Evolutionary conservation across 805 yeast species (phyloP).

Genomic region (Isabelozyma rhagii): DNA sequence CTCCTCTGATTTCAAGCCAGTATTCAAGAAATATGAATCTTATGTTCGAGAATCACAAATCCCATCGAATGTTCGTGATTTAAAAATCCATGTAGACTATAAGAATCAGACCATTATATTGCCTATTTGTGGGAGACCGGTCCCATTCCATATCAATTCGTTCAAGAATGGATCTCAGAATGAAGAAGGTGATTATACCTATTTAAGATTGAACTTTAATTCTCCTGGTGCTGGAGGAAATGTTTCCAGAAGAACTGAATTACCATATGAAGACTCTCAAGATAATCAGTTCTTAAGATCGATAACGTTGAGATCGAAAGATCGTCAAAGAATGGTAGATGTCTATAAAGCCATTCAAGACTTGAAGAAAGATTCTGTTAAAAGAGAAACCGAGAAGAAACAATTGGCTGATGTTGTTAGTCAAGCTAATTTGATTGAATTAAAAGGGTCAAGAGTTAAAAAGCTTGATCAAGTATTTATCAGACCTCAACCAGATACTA

Average conservation of each 20-base stretch:
- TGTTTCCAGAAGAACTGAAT: slow-evolving; percentile 65
- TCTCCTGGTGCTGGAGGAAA: slow-evolving; percentile 87
- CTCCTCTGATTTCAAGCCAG: slow-evolving; percentile 57
- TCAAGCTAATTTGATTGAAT: slow-evolving; percentile 83
- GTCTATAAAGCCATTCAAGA: slow-evolving; percentile 88
- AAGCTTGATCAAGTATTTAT: slow-evolving; percentile 85
- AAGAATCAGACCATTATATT: slow-evolving; percentile 84
- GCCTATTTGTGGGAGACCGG: slow-evolving; percentile 94
- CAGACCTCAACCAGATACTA: slow-evolving; percentile 97
- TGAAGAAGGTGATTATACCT: slow-evolving; percentile 95
- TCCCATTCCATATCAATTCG: slow-evolving; percentile 93
- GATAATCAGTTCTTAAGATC: slow-evolving; percentile 85
- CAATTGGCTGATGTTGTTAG: slow-evolving; percentile 92
- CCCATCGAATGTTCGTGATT: slow-evolving; percentile 77
- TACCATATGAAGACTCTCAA: slow-evolving; percentile 87
- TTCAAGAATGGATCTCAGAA: slow-evolving; percentile 92
- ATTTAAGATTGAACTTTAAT: slow-evolving; percentile 84
- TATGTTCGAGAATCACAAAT: slow-evolving; percentile 91
- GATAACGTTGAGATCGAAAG: slow-evolving; percentile 83
- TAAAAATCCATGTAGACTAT: slow-evolving; percentile 82
- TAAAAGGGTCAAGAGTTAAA: slow-evolving; percentile 78
- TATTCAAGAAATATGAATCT: slow-evolving; percentile 91
- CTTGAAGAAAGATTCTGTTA: slow-evolving; percentile 85
- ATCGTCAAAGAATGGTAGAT: slow-evolving; percentile 86
- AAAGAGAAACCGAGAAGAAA: slow-evolving; percentile 86